These are phyloP conservation scores for Achlya hypogyna DNA, from an alignment of 352 stramenopile species.

Conservation along the genomic window DNA sequence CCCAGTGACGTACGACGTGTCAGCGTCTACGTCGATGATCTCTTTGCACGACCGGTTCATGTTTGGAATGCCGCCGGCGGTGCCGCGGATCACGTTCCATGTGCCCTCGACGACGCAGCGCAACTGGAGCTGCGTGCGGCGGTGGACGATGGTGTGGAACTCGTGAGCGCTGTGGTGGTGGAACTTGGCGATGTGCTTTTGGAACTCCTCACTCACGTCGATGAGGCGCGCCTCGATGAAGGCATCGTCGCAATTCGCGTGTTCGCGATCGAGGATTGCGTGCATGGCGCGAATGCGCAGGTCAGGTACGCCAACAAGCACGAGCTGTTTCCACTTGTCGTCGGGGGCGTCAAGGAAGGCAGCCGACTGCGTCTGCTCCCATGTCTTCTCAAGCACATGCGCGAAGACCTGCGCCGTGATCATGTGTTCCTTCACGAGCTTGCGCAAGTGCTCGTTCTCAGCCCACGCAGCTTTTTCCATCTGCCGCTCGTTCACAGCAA, in stretches of 20 bases:
- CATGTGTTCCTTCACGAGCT: background rate
- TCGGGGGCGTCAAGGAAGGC: background rate
- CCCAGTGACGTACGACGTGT: slow-evolving; percentile 4
- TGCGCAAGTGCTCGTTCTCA: background rate
- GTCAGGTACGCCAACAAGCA: background rate
- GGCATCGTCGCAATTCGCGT: background rate
- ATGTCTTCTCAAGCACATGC: background rate
- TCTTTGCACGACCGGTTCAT: slow-evolving; percentile 1
- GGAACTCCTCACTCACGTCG: background rate
- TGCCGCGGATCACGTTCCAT: background rate
- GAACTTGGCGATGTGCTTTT: slow-evolving; percentile 6
- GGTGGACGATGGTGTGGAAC: background rate
- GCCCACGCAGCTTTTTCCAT: background rate
- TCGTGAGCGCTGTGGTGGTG: background rate
- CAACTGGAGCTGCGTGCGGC: background rate
- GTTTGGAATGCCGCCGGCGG: background rate
- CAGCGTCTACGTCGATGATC: background rate
- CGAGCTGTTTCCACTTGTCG: background rate
- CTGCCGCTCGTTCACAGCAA: background rate
- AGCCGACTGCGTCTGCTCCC: background rate
- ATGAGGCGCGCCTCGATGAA: background rate
- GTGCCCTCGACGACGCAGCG: background rate
- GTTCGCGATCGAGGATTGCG: background rate
- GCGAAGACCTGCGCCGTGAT: background rate
- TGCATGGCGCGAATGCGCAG: background rate